Percentiles rank a stretch among this genome's conserved stretches.
Conservation (phyloP, 192 early-diverging fungal species). For the Lobosporangium transversale region DNA sequence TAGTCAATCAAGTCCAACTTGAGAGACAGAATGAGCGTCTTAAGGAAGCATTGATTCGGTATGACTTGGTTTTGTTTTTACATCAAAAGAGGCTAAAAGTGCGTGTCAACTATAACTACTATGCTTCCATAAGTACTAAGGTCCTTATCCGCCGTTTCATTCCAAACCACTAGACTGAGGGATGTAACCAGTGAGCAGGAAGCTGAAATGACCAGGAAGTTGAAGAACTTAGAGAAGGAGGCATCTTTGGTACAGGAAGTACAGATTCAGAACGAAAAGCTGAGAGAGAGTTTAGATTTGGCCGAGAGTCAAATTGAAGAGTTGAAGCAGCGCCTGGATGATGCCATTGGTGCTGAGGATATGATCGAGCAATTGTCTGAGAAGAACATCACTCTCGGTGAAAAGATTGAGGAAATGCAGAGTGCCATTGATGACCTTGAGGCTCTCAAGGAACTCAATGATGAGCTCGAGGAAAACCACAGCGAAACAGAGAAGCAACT, state of each 20-base stretch:
- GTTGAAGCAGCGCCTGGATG: slow-evolving; percentile 83
- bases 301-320: slow-evolving; percentile 87
- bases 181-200: slow-evolving; percentile 82
- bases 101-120: too few species aligned
- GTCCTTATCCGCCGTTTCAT: too few species aligned
- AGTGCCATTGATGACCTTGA: slow-evolving; percentile 86
- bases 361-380: slow-evolving; percentile 85
- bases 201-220: slow-evolving; percentile 64
- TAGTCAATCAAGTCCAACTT: slow-evolving; percentile 72
- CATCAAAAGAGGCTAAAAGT: too few species aligned
- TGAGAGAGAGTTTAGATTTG: slow-evolving; percentile 63
- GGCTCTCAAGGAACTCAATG: slow-evolving; percentile 87
- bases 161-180: slow-evolving; percentile 69
- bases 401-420: slow-evolving; percentile 84
- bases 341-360: slow-evolving; percentile 83
- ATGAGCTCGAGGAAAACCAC: slow-evolving; percentile 94
- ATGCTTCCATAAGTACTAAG: too few species aligned
- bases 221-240: slow-evolving; percentile 81
- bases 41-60: slow-evolving; percentile 86
- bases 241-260: slow-evolving; percentile 64
- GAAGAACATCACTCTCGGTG: slow-evolving; percentile 82
- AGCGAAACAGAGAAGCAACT: slow-evolving; percentile 88
- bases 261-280: slow-evolving; percentile 63
- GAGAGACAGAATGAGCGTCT: slow-evolving; percentile 87
- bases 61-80: slow-evolving; percentile 28